Evolutionary conservation across 2,329 filamentous ascomycete genomes (phyloP).

Genomic region (Chrysoporthe deuterocubensis): DNA sequence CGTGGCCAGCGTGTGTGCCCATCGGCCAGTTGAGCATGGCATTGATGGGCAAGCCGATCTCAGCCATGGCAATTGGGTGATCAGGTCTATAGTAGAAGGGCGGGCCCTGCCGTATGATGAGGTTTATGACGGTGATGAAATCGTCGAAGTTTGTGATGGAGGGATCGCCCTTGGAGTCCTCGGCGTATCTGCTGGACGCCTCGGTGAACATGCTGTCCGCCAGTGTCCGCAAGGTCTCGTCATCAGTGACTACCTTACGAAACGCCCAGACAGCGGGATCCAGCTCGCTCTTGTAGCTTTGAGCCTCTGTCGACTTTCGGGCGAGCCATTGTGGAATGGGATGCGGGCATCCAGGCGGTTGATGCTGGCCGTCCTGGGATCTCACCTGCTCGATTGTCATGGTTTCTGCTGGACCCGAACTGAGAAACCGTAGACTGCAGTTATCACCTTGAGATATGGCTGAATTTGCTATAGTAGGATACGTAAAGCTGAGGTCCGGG

Average conservation of each 20-base stretch:
- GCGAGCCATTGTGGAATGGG: no score
- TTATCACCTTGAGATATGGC: no score
- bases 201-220: slow-evolving; percentile 13
- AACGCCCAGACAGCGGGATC: background rate
- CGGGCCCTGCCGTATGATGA: background rate
- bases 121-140: background rate
- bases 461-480: no score
- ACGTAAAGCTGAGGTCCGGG: no score
- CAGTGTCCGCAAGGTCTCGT: background rate
- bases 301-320: no score
- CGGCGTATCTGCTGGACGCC: slow-evolving; percentile 6
- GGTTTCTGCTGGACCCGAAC: no score
- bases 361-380: no score
- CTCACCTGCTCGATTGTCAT: no score
- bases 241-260: background rate
- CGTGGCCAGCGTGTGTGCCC: slow-evolving; percentile 41
- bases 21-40: slow-evolving; percentile 60
- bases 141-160: slow-evolving; percentile 3
- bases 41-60: slow-evolving; percentile 57
- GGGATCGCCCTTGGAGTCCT: background rate
- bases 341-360: no score
- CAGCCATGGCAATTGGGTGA: slow-evolving; percentile 35
- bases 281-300: no score
- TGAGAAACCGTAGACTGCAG: no score
- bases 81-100: background rate